A percentile compares a stretch with the other conserved stretches of the same genome.
Evolutionary conservation across 2,329 filamentous ascomycete species (phyloP).

Genomic region (Plectosphaerella sp.): DNA sequence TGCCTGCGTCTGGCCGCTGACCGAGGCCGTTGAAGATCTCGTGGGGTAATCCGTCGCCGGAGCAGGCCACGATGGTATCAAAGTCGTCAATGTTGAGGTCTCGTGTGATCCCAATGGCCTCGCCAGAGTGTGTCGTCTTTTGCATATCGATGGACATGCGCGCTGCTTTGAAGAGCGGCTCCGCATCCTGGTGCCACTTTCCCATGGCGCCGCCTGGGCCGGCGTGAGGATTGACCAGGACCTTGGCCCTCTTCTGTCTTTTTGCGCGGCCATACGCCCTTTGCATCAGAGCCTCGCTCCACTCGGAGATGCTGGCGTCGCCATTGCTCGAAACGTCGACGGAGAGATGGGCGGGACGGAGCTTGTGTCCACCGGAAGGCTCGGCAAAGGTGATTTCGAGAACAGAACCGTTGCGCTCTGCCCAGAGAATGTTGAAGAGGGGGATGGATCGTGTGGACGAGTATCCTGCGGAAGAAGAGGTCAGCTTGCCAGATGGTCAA

Average conservation of each 20-base stretch:
- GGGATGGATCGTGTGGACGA: constrained; percentile 44
- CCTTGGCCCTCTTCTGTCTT: constrained; percentile 72
- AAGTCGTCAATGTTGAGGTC: constrained; percentile 73
- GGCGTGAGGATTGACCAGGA: constrained; percentile 87
- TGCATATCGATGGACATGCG: constrained; percentile 72
- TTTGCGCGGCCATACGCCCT: constrained; percentile 67
- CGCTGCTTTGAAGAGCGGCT: constrained; percentile 79
- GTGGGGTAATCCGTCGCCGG: constrained; percentile 85
- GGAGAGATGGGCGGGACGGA: constrained; percentile 56
- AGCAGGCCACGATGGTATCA: constrained; percentile 84
- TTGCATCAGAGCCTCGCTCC: constrained; percentile 61
- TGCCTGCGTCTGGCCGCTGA: constrained; percentile 67
- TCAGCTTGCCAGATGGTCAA: background rate
- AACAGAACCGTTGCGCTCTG: constrained; percentile 54
- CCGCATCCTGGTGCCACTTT: constrained; percentile 69
- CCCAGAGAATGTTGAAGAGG: constrained; percentile 83
- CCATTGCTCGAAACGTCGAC: constrained; percentile 18
- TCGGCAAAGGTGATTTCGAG: constrained; percentile 72
- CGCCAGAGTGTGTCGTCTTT: constrained; percentile 65
- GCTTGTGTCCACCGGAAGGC: constrained; percentile 50
- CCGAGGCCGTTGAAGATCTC: constrained; percentile 94
- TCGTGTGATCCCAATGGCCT: constrained; percentile 74
- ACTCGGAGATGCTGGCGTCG: constrained; percentile 48
- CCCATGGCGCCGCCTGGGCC: constrained; percentile 74
- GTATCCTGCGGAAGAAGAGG: background rate